Base-by-base conservation (phyloP, 2,329 filamentous ascomycete species). In the Pseudogymnoascus sp. region DNA sequence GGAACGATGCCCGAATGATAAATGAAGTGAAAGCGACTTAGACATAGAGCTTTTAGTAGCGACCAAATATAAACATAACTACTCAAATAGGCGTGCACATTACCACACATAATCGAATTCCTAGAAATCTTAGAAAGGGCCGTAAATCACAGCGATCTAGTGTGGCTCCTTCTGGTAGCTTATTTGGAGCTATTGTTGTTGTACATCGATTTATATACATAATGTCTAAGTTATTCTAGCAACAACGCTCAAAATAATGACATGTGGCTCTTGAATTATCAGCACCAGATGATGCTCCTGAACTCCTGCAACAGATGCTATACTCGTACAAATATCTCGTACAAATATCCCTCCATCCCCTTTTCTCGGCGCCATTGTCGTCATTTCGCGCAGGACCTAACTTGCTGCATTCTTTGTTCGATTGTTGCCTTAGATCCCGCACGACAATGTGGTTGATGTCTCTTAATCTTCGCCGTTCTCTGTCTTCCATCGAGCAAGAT, bases 401-500 rank as follows among this genome's bases (percentile, higher is more conserved):
- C 4, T 18, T 33, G n/a, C 10, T 7, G 28, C 18, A 21, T 33
- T 33, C 50, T 35, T 33, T 33, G 33, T 21, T 33, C 50, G 28
- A 35, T 35, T 56, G 50, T 14, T 21, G 28, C 16, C 50, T 7
- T 33, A 18, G 28, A 56, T 21, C 5, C 12, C 7, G 50, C 28
- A 12, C 50, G 50, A 56, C 50, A 18, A 56, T 56, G 16, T 35
- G 50, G 12, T 33, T 33, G 50, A 35, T 18, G 28, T 21, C 18
- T 33, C 59, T 72, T 69, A 78, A 68, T 75, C 74, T 42, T 73
- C 69, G 28, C 85, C 86, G 70, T 89, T 89, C 75, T 85, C 84
- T 8, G 75, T 71, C 79, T 89, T 90, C 87, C 87, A 90, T 70
- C 81, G 79, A 66, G 82, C 77, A 56, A 90, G 76, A 71, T 88